Evolutionary conservation across 345 rosid species (phyloP).

Genomic region (Rhodomyrtus tomentosa): DNA sequence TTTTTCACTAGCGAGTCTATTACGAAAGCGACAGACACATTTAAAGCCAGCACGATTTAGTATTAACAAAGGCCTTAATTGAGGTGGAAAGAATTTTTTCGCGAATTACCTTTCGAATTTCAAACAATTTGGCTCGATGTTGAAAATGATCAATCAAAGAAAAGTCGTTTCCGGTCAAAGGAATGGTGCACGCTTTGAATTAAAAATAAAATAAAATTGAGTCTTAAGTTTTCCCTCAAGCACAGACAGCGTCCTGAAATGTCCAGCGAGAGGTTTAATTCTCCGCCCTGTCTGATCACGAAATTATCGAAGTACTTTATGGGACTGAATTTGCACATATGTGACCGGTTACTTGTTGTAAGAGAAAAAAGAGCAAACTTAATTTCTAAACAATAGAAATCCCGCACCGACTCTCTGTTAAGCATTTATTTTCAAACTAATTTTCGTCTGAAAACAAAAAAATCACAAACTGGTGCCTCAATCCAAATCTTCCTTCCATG

Average conservation of each 20-base stretch:
- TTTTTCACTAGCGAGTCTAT: not conserved
- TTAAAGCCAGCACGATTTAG: too few species aligned
- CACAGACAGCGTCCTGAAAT: not conserved
- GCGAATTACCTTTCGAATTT: not conserved
- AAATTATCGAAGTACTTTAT: not conserved
- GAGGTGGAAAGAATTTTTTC: too few species aligned
- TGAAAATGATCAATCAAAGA: too few species aligned
- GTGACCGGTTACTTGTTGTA: fast-evolving
- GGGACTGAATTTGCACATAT: fast-evolving
- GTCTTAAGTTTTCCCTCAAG: fast-evolving
- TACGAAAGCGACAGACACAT: not conserved
- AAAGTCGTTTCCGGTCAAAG: too few species aligned
- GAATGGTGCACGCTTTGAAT: not conserved
- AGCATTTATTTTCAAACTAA: too few species aligned
- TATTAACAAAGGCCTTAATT: too few species aligned
- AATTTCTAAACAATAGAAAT: not conserved
- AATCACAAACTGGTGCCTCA: not conserved
- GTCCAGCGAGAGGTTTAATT: not conserved
- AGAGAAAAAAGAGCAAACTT: fast-evolving
- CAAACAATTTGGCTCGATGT: too few species aligned
- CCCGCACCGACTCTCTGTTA: fast-evolving
- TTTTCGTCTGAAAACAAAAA: too few species aligned
- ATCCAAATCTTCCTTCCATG: not conserved
- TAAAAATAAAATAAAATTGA: not conserved
- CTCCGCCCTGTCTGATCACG: fast-evolving